Percentiles rank a stretch among this genome's conserved stretches.
Conservation (phyloP, 257 asterid species). For the Coffea eugenioides region DNA sequence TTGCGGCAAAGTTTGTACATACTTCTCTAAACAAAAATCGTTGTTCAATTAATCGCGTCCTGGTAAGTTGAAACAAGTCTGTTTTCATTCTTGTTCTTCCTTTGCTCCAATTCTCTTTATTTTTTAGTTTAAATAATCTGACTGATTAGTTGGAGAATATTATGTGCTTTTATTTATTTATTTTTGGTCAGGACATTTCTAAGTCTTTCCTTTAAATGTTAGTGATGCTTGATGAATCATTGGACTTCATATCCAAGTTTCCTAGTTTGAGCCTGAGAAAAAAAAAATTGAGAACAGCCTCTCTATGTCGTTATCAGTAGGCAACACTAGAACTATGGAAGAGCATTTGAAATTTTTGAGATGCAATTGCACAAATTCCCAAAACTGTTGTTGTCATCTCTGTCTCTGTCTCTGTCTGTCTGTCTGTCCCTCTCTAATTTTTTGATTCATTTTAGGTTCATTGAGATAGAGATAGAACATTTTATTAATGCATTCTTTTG, state of each 20-base stretch:
- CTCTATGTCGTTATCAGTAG: neutral
- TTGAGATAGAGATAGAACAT: too few species aligned
- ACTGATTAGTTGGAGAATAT: neutral
- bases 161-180: neutral
- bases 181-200: neutral
- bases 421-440: neutral
- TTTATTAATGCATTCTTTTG: too few species aligned
- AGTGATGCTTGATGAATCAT: neutral
- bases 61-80: constrained; percentile 54
- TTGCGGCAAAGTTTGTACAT: constrained; percentile 97
- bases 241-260: neutral
- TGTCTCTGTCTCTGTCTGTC: too few species aligned
- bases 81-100: constrained; percentile 17
- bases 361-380: neutral
- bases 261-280: neutral
- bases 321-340: neutral
- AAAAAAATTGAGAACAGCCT: neutral
- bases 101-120: constrained; percentile 4
- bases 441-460: too few species aligned
- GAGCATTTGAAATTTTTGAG: neutral
- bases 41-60: constrained; percentile 85
- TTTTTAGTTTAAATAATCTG: neutral
- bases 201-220: too few species aligned
- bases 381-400: neutral
- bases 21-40: constrained; percentile 95